Conservation (phyloP, 305 asterid genomes). For the Solanum hybrid region DNA sequence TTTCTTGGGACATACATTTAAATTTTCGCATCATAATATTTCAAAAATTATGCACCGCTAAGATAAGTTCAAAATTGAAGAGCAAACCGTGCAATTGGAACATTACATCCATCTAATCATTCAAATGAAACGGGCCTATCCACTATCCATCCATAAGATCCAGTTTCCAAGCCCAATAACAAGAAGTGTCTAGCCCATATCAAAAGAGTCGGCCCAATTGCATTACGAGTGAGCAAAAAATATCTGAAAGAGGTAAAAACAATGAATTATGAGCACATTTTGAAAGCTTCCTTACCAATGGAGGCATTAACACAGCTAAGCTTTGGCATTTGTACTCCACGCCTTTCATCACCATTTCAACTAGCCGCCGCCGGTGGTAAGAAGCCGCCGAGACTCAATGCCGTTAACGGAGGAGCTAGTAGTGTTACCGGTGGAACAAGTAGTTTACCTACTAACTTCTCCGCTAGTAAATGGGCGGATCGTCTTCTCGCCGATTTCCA, state of each 20-base stretch:
- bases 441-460: constrained; percentile 9
- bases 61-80: background rate
- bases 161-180: background rate
- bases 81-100: background rate
- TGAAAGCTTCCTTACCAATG: constrained; percentile 24
- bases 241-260: background rate
- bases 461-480: constrained; percentile 90
- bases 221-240: background rate
- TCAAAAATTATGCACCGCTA: background rate
- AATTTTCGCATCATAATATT: background rate
- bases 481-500: constrained; percentile 93
- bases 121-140: background rate
- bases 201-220: background rate
- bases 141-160: background rate
- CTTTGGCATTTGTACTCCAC: constrained; percentile 38
- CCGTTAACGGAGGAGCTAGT: constrained; percentile 49
- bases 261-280: background rate
- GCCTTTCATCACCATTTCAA: constrained; percentile 23
- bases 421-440: constrained; percentile 39
- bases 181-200: background rate
- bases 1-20: too few species aligned
- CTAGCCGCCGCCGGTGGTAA: constrained; percentile 22
- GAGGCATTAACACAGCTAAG: constrained; percentile 42
- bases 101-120: background rate
- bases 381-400: constrained; percentile 35